phyloP scores from a whole-genome alignment of 2,329 filamentous ascomycete species.

The Microcera coccophila region DNA sequence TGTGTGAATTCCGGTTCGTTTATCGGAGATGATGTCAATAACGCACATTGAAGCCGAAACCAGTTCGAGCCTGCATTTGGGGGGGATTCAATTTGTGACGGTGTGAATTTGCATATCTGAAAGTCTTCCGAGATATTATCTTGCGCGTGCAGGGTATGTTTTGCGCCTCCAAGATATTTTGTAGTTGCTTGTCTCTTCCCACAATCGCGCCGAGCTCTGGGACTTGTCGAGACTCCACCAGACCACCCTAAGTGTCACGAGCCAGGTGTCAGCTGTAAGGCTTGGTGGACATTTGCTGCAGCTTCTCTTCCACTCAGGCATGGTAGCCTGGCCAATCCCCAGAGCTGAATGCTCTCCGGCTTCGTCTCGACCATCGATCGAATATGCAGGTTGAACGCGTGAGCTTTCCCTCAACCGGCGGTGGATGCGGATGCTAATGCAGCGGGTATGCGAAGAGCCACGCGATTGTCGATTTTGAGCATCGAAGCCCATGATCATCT shows the following conservation, averaged over 20 bases:
- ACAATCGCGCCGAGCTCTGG: too few species aligned
- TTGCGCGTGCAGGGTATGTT: too few species aligned
- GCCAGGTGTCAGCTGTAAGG: conserved; percentile 18
- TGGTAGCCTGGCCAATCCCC: conserved; percentile 7
- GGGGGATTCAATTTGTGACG: too few species aligned
- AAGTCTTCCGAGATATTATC: too few species aligned
- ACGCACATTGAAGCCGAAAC: conserved; percentile 5
- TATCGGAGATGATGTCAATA: conserved; percentile 5
- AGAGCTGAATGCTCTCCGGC: conserved; percentile 1
- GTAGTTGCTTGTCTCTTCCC: too few species aligned
- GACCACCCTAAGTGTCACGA: conserved; percentile 15
- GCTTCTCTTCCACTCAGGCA: conserved; percentile 8
- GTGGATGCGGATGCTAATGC: conserved; percentile 3
- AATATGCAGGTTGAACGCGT: neutral
- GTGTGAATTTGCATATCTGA: too few species aligned
- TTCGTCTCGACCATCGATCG: neutral
- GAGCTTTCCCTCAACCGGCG: neutral
- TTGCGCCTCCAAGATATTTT: too few species aligned
- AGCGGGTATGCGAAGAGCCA: conserved; percentile 1
- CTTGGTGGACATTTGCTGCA: conserved; percentile 11
- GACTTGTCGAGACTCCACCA: too few species aligned
- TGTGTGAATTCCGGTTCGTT: conserved; percentile 5
- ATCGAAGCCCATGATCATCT: neutral
- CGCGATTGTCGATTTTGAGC: neutral
- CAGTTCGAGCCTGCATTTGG: too few species aligned